These are phyloP conservation scores for Lecanosticta acicola DNA, from an alignment of 2,329 filamentous ascomycete species.

Conservation along the genomic window DNA sequence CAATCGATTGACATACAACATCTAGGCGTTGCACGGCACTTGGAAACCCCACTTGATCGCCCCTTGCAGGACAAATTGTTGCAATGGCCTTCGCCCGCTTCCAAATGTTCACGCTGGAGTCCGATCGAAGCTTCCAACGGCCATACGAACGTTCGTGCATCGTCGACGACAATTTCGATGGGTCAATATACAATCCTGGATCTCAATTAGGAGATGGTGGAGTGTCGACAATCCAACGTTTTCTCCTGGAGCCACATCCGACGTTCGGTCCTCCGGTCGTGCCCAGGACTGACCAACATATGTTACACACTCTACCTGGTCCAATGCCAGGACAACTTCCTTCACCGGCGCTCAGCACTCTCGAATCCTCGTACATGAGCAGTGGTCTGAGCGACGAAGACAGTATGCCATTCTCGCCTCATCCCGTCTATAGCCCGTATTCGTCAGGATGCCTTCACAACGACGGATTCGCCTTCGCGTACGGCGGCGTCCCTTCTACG, in stretches of 20 bases:
- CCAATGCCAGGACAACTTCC: neutral
- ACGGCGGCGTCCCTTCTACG: neutral
- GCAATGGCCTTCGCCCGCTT: too few species aligned
- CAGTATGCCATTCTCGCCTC: constrained; percentile 4
- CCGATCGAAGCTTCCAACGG: too few species aligned
- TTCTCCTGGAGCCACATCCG: constrained; percentile 3
- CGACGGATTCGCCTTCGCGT: constrained; percentile 3
- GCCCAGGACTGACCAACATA: neutral
- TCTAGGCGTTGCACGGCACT: too few species aligned
- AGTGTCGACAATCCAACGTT: constrained; percentile 2
- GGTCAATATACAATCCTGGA: neutral
- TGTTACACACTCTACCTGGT: neutral
- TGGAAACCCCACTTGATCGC: too few species aligned
- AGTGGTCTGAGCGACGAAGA: constrained; percentile 7
- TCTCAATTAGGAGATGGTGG: neutral
- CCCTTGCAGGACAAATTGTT: too few species aligned
- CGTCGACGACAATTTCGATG: neutral
- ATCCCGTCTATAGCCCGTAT: neutral
- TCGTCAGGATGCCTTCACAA: neutral
- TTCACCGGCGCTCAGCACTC: constrained; percentile 9
- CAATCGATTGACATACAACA: too few species aligned
- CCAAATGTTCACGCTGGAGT: too few species aligned
- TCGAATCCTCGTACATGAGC: constrained; percentile 8
- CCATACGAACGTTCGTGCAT: neutral
- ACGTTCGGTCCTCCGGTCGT: constrained; percentile 7